Percentiles rank a stretch among this genome's conserved stretches.
These are phyloP conservation scores for Sporisorium iseilematis-ciliati DNA, from an alignment of 1,284 basidiomycete genomes.

Conservation along the genomic window DNA sequence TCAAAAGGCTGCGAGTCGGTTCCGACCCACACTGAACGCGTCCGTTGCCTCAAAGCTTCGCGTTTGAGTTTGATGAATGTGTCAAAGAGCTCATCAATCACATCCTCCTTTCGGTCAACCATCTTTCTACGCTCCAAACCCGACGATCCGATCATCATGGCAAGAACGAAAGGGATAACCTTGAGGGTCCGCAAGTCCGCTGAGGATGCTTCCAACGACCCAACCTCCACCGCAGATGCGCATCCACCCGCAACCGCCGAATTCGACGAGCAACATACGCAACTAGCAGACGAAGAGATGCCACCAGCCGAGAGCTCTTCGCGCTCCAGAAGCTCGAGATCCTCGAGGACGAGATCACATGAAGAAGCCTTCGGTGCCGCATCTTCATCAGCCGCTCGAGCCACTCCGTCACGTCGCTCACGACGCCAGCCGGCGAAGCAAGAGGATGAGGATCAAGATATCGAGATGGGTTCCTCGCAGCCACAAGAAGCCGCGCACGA, in stretches of 20 bases:
- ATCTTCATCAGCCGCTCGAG: constrained; percentile 12
- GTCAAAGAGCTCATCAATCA: not conserved
- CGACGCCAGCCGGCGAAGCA: constrained; percentile 37
- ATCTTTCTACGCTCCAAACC: not conserved
- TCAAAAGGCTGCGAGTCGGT: too few species aligned
- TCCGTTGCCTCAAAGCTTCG: constrained; percentile 6
- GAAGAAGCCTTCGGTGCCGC: constrained; percentile 30
- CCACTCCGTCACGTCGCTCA: constrained; percentile 41
- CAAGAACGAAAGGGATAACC: constrained; percentile 47
- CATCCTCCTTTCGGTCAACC: not conserved
- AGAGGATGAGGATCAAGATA: constrained; percentile 23
- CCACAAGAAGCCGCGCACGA: constrained; percentile 14
- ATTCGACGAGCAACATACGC: not conserved
- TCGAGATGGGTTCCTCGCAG: constrained; percentile 17
- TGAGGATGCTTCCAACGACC: constrained; percentile 14
- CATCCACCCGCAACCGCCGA: too few species aligned
- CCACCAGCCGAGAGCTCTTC: constrained; percentile 15
- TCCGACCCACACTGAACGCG: too few species aligned
- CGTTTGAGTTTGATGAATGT: not conserved
- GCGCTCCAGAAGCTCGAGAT: constrained; percentile 31
- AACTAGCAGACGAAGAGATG: constrained; percentile 32
- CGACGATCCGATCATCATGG: constrained; percentile 17
- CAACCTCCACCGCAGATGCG: constrained; percentile 2
- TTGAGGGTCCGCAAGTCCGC: constrained; percentile 39
- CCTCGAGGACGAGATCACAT: constrained; percentile 28